Percentiles rank a stretch among this genome's conserved stretches.
Conservation (phyloP, 345 rosid species). For the Populus deltoides region DNA sequence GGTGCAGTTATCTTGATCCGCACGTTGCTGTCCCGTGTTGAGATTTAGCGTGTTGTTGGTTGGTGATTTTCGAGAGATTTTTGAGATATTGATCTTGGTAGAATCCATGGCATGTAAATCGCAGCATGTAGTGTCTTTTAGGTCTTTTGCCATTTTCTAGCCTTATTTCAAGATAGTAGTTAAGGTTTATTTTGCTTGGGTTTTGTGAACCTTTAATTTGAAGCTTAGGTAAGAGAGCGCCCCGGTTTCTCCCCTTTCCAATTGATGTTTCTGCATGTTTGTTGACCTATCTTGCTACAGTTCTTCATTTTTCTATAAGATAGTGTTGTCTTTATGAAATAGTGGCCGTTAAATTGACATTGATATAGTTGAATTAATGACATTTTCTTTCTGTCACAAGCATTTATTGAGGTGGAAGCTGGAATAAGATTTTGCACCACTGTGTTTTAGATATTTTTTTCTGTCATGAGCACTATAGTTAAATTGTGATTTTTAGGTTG, state of each 20-base stretch:
- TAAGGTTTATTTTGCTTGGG: too few species aligned
- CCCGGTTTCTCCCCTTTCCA: background rate
- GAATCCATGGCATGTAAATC: background rate
- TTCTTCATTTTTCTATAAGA: background rate
- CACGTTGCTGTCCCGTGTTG: background rate
- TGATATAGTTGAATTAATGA: background rate
- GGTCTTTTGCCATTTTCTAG: background rate
- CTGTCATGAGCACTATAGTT: slow-evolving; percentile 2
- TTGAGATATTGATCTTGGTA: background rate
- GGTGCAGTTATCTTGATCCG: background rate
- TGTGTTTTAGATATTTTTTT: background rate
- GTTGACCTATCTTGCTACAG: background rate
- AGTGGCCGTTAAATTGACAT: background rate
- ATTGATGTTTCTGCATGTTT: background rate
- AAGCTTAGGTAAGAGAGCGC: background rate
- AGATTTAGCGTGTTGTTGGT: background rate
- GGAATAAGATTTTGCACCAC: background rate
- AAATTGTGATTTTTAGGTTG: slow-evolving; percentile 48
- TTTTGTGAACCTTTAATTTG: background rate
- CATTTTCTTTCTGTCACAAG: background rate
- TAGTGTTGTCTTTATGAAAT: background rate
- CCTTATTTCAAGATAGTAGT: background rate
- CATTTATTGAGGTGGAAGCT: background rate
- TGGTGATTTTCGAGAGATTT: background rate
- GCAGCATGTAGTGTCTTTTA: background rate